Evolutionary conservation across 495 filamentous ascomycete genomes (phyloP).

Genomic region (Aspergillus diversus): DNA sequence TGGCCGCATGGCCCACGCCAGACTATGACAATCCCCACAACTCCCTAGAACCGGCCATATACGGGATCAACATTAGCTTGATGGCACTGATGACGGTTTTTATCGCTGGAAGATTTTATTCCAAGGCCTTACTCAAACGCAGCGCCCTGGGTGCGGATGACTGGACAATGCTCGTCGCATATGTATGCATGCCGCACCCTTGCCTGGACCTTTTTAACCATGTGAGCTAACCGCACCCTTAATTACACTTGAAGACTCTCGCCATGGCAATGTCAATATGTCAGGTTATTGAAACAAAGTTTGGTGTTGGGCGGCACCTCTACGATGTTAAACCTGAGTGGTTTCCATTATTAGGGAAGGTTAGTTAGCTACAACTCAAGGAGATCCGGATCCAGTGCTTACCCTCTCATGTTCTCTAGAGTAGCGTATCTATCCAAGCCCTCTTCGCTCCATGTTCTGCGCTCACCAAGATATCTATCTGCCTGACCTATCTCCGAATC

Average conservation of each 20-base stretch:
- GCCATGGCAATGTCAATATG: conserved; percentile 5
- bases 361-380: neutral
- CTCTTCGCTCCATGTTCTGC: conserved; percentile 9
- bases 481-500: conserved; percentile 10
- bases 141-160: conserved; percentile 7
- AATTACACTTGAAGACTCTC: neutral
- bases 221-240: neutral
- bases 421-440: conserved; percentile 3
- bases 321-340: conserved; percentile 6
- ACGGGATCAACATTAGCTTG: conserved; percentile 7
- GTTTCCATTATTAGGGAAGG: conserved; percentile 7
- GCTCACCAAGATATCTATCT: conserved; percentile 9
- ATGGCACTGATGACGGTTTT: conserved; percentile 12
- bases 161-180: conserved; percentile 12
- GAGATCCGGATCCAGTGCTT: neutral
- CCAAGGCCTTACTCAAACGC: neutral
- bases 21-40: conserved; percentile 12
- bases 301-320: conserved; percentile 7
- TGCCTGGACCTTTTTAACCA: neutral
- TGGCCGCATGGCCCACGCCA: neutral
- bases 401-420: neutral
- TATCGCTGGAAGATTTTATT: conserved; percentile 6
- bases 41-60: conserved; percentile 2
- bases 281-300: conserved; percentile 6
- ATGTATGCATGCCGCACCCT: neutral